A percentile compares a stretch with the other conserved stretches of the same genome.
These are phyloP conservation scores for Triangularia setosa DNA, from an alignment of 2,329 filamentous ascomycete genomes.

Conservation along the genomic window DNA sequence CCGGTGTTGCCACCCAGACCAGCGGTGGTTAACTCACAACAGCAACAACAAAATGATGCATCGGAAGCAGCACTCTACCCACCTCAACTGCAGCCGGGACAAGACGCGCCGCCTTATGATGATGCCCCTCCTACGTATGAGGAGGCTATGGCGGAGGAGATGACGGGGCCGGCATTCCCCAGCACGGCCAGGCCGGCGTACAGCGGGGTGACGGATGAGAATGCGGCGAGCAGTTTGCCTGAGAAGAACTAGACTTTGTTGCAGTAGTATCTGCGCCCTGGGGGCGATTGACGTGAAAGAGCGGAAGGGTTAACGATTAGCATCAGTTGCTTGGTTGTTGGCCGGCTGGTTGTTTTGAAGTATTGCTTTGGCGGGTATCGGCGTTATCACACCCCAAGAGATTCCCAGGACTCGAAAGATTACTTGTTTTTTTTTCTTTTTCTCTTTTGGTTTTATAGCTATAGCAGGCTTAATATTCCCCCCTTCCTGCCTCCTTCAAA, in stretches of 20 bases:
- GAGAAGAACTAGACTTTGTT: slow-evolving; percentile 32
- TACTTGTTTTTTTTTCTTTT: not conserved
- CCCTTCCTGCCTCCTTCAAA: not conserved
- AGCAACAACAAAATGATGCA: slow-evolving; percentile 39
- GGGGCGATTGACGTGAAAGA: too few species aligned
- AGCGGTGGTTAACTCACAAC: not conserved
- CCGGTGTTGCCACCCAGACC: slow-evolving; percentile 1
- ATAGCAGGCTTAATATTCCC: not conserved
- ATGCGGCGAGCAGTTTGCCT: slow-evolving; percentile 49
- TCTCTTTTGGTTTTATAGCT: not conserved
- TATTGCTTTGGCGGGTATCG: not conserved
- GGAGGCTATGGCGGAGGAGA: slow-evolving; percentile 77
- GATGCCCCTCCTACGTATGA: slow-evolving; percentile 95
- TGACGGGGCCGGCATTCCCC: slow-evolving; percentile 67
- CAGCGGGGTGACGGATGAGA: slow-evolving; percentile 59
- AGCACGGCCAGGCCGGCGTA: slow-evolving; percentile 60
- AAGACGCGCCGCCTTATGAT: slow-evolving; percentile 48
- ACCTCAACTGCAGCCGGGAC: slow-evolving; percentile 44
- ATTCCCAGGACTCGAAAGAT: not conserved
- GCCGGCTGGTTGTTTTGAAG: not conserved
- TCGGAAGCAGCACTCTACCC: slow-evolving; percentile 42
- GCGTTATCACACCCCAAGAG: not conserved
- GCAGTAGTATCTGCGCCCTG: too few species aligned
- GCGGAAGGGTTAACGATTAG: too few species aligned
- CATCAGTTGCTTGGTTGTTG: too few species aligned